These are phyloP conservation scores for Podospora pseudopauciseta DNA, from an alignment of 495 filamentous ascomycete genomes.

Conservation along the genomic window DNA sequence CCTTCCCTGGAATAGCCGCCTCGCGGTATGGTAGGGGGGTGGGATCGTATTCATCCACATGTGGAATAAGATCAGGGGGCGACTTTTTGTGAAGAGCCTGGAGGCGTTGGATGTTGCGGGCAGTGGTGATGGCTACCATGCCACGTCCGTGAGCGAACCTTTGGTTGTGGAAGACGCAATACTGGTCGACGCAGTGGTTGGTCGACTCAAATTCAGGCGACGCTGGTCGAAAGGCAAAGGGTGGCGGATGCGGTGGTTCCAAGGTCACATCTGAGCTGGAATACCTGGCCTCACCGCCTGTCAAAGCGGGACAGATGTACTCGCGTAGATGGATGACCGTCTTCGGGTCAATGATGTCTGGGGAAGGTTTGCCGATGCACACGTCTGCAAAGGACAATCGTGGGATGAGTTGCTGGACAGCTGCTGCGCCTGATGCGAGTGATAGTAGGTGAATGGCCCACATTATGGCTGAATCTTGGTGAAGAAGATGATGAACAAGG, in stretches of 20 bases:
- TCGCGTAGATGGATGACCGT: background rate
- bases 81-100: conserved; percentile 11
- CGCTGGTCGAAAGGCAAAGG: background rate
- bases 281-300: background rate
- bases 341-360: background rate
- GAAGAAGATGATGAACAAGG: background rate
- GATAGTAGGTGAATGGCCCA: conserved; percentile 1
- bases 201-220: conserved; percentile 15
- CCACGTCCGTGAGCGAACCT: conserved; percentile 25
- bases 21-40: background rate
- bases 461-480: background rate
- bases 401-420: background rate
- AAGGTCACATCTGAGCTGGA: background rate
- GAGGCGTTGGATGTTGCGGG: conserved; percentile 17
- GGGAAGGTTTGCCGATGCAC: background rate
- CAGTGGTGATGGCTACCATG: conserved; percentile 29
- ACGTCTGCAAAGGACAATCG: background rate
- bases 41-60: too few relatives aligned
- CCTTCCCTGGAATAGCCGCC: conserved; percentile 23
- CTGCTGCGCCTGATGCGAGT: background rate
- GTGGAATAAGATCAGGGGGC: too few relatives aligned
- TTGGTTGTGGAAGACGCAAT: conserved; percentile 29
- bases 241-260: background rate
- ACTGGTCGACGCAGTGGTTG: conserved; percentile 21
- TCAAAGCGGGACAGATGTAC: background rate